phyloP scores from a whole-genome alignment of 305 asterid species.

The Rubia peregrina region DNA sequence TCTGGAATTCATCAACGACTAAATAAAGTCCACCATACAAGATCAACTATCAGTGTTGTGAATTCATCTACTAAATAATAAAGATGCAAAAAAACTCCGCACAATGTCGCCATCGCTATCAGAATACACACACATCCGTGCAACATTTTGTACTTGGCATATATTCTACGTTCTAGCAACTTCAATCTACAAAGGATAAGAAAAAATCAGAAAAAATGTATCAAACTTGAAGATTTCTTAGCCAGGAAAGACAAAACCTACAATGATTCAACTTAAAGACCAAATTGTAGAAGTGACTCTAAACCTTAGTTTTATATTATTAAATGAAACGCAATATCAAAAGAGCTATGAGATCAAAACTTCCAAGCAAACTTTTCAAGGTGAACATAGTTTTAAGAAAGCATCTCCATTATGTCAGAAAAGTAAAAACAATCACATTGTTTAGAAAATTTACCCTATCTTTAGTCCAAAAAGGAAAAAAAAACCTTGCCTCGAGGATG shows the following conservation, averaged over 20 bases:
- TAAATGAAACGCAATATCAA: background rate
- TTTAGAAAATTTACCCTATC: background rate
- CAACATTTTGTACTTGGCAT: background rate
- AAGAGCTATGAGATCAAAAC: background rate
- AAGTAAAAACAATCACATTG: background rate
- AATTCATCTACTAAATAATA: background rate
- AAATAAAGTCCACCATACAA: background rate
- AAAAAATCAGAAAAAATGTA: background rate
- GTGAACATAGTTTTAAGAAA: background rate
- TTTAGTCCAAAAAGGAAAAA: constrained; percentile 9
- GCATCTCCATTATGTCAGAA: background rate
- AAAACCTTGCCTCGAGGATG: constrained; percentile 94
- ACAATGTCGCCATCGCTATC: background rate
- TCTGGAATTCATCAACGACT: background rate
- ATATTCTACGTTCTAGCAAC: background rate
- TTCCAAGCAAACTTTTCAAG: background rate
- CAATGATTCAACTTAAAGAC: background rate
- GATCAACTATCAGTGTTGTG: background rate
- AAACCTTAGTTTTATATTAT: background rate
- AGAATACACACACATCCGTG: background rate
- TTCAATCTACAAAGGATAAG: background rate
- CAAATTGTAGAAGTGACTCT: background rate
- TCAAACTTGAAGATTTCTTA: background rate
- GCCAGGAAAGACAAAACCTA: background rate
- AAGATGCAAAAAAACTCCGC: background rate